These are phyloP conservation scores for Ascobolus immersus DNA, from an alignment of 495 filamentous ascomycete genomes.

Conservation along the genomic window DNA sequence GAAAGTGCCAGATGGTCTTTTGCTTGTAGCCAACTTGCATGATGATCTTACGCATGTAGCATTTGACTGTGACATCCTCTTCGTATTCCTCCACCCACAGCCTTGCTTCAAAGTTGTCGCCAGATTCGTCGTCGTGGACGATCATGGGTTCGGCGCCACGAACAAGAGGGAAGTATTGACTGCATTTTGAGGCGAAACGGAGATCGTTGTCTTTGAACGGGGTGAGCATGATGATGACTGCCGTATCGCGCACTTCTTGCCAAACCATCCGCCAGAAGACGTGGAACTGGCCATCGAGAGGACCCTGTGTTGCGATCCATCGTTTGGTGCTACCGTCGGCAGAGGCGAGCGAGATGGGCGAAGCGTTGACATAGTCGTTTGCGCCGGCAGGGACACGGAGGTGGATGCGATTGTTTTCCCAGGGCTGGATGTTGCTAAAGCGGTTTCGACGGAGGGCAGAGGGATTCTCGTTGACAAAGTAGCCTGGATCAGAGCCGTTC, in stretches of 20 bases:
- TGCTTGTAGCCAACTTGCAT: conserved; percentile 32
- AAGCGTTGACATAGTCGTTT: conserved; percentile 91
- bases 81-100: conserved; percentile 27
- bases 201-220: conserved; percentile 56
- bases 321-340: conserved; percentile 26
- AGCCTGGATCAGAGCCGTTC: no score
- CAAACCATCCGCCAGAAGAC: conserved; percentile 95
- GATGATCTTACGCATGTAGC: conserved; percentile 24
- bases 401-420: conserved; percentile 59
- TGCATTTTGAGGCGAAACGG: conserved; percentile 91
- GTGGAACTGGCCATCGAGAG: conserved; percentile 40
- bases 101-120: conserved; percentile 32
- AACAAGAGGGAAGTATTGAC: conserved; percentile 57
- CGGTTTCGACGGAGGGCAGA: conserved; percentile 28
- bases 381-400: conserved; percentile 55
- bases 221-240: conserved; percentile 88
- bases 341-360: conserved; percentile 46
- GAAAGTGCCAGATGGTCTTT: conserved; percentile 62
- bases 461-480: no score
- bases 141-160: conserved; percentile 25
- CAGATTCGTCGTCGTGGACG: conserved; percentile 37
- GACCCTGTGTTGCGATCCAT: conserved; percentile 55
- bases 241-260: conserved; percentile 51
- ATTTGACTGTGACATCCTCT: conserved; percentile 22
- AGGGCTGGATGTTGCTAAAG: conserved; percentile 68